Evolutionary conservation across 768 basidiomycete species (phyloP), one percentile per base, ranked within the genome.

Genomic region (Boletus tomentosulus): DNA sequence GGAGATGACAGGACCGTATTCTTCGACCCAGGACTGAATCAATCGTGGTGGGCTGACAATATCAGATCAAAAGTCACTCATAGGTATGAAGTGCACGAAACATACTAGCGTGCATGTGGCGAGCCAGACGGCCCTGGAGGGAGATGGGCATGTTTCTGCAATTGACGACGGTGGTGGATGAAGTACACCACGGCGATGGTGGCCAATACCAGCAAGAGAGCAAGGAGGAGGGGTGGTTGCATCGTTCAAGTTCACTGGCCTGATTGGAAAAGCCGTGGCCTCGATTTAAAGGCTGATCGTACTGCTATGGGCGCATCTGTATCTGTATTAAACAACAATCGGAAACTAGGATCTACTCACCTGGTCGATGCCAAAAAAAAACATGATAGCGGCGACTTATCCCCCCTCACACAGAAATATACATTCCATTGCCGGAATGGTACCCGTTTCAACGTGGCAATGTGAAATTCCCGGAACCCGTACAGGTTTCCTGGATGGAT

Each of bases 1-100:
- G 10, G 67, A 64, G 37, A 67, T 54, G 10, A 69, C 50, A 0
- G 67, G 67, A 1, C 67, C 65, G 19, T 69, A 69, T 43, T 55
- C 37, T 48, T 67, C 53, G 25, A 69, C 60, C 66, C 65, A 67
- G 16, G 57, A 55, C 24, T 62, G 57, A 16, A 66, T 58, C 37
- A 53, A 8, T n/a, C 49, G 51, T 8, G 64, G 61, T 35, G 56
- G 51, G 31, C 64, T 65, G 28, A 12, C 15, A n/a, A 25, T 16
- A 9, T 19, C 6, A 24, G 8, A 19, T 34, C 12, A 47, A 7
- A 45, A 28, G 46, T 37, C 27, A 55, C 30, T 34, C 4, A 22
- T 2, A 19, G 15, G 27, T 28, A 10, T 1, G 11, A 6, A 11
- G 4, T 6, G 1, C 4, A 0, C 3, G 37, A 10, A 13, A 61